Evolutionary conservation across 2,329 filamentous ascomycete species (phyloP).

Genomic region (Diaporthe eres): DNA sequence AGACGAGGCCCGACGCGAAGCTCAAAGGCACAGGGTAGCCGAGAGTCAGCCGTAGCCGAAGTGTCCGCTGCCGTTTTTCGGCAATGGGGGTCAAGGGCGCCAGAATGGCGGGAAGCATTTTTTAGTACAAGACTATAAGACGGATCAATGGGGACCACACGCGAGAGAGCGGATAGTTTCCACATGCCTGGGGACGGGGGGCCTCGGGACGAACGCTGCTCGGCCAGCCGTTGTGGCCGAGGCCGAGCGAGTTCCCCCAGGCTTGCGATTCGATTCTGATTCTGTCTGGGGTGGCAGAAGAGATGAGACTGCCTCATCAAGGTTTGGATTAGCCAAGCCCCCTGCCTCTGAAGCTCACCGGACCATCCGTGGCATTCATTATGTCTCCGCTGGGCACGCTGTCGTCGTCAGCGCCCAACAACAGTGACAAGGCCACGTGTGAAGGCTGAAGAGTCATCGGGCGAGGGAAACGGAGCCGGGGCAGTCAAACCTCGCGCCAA

Average conservation of each 20-base stretch:
- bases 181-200: background rate
- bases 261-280: background rate
- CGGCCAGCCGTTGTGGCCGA: constrained; percentile 29
- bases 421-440: background rate
- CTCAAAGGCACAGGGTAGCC: background rate
- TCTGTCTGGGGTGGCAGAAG: no score
- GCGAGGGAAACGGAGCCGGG: background rate
- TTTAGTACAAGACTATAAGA: background rate
- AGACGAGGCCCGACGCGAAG: background rate
- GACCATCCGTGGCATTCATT: background rate
- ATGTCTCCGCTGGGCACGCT: background rate
- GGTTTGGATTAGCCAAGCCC: constrained; percentile 2
- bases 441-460: constrained; percentile 21
- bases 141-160: background rate
- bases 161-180: background rate
- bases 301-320: constrained; percentile 1
- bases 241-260: background rate
- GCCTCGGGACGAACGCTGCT: constrained; percentile 20
- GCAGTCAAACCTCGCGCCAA: background rate
- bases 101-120: background rate
- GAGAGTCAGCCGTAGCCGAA: constrained; percentile 26
- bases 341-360: background rate
- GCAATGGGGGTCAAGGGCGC: background rate
- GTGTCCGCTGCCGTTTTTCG: background rate
- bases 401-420: constrained; percentile 1